Evolutionary conservation across 768 basidiomycete species (phyloP).

Genomic region (Lentinus brumalis): DNA sequence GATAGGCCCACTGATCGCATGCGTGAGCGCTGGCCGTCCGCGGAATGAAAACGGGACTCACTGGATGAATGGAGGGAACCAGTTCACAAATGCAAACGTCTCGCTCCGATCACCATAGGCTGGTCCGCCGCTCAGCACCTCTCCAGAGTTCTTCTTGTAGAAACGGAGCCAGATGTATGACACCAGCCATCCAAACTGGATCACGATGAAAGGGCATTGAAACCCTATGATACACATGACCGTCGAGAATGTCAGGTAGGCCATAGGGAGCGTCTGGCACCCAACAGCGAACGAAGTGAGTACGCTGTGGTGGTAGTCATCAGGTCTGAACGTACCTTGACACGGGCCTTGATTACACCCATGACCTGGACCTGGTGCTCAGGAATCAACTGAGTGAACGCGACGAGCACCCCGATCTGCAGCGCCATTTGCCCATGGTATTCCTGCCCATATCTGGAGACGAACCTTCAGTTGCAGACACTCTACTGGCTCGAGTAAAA

Average conservation of each 20-base stretch:
- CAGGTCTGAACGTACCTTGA: constrained; percentile 63
- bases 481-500: constrained; percentile 4
- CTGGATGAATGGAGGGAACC: constrained; percentile 98
- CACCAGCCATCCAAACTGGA: constrained; percentile 99
- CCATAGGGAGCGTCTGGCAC: constrained; percentile 88
- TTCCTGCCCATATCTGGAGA: constrained; percentile 76
- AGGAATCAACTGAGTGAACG: constrained; percentile 96
- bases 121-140: constrained; percentile 60
- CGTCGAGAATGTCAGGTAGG: constrained; percentile 87
- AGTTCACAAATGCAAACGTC: constrained; percentile 91
- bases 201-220: constrained; percentile 88
- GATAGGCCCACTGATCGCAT: constrained; percentile 65
- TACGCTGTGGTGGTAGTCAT: neutral
- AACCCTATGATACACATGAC: constrained; percentile 81
- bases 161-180: constrained; percentile 95
- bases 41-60: constrained; percentile 45
- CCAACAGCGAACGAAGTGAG: neutral
- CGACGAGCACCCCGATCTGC: constrained; percentile 87
- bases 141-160: constrained; percentile 84
- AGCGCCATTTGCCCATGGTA: constrained; percentile 95
- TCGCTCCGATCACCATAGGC: constrained; percentile 93
- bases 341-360: constrained; percentile 79
- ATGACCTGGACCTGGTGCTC: constrained; percentile 97
- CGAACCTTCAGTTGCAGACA: neutral
- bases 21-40: neutral